Percentiles rank a stretch among this genome's conserved stretches.
These are phyloP conservation scores for Russula lepida DNA, from an alignment of 768 basidiomycete species.

Conservation along the genomic window DNA sequence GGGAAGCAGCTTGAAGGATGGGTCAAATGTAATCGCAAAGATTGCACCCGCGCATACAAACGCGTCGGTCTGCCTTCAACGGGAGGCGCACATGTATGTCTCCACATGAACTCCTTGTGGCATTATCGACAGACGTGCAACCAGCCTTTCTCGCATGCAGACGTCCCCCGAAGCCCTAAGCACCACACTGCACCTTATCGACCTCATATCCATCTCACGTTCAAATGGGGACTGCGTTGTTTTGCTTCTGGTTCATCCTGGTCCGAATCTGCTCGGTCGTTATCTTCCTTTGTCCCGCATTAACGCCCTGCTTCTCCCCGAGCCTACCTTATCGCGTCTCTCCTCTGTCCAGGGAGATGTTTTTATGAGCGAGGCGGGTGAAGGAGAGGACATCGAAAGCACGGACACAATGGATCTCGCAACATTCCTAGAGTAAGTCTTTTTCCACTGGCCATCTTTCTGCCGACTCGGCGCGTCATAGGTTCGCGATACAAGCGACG, in stretches of 20 bases:
- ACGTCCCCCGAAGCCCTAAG: conserved; percentile 43
- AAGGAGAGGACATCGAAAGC: conserved; percentile 45
- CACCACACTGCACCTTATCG: conserved; percentile 49
- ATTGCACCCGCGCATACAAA: conserved; percentile 66
- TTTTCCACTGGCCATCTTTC: not conserved
- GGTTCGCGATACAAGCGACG: conserved; percentile 70
- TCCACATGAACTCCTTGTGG: not conserved
- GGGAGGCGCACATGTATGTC: conserved; percentile 60
- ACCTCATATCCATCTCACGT: conserved; percentile 58
- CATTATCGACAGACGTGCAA: not conserved
- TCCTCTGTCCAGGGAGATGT: conserved; percentile 40
- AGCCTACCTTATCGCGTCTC: conserved; percentile 36
- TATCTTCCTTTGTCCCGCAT: conserved; percentile 60
- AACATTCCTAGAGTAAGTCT: conserved; percentile 63
- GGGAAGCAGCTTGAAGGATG: conserved; percentile 62
- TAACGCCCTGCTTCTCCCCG: conserved; percentile 58
- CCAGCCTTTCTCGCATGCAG: conserved; percentile 45
- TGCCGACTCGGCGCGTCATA: conserved; percentile 24
- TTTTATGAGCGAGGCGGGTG: conserved; percentile 43
- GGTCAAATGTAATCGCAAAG: conserved; percentile 61
- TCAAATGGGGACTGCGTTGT: conserved; percentile 61
- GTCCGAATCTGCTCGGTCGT: conserved; percentile 58
- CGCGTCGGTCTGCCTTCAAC: conserved; percentile 61
- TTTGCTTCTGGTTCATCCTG: conserved; percentile 62
- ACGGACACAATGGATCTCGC: conserved; percentile 72